Base-by-base conservation (phyloP, 164 flowering plant genomes). In the Umbellularia californica region DNA sequence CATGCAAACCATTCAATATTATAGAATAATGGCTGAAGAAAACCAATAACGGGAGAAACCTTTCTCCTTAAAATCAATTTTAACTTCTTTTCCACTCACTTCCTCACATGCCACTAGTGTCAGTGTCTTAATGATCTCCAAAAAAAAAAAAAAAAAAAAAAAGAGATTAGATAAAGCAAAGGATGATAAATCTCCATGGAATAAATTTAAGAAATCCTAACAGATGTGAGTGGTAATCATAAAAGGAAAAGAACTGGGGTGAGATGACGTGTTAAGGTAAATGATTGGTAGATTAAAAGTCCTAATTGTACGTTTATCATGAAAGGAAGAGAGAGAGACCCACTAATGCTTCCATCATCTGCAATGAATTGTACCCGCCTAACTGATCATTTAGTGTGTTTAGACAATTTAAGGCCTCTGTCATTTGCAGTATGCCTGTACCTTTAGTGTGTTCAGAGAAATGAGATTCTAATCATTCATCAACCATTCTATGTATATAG, bases 71-170 rank as follows among this genome's bases (percentile, higher is more conserved):
- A 63, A 19, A 23, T 72, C 11, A 11, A 7, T 64, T 28, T 64
- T 28, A 35, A 64, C 64, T 55, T 68, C 68, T 41, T 72, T 63
- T 63, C 33, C 68, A 23, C 64, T 63, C 68, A 64, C 55, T 35
- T 63, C 15, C 14, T 20, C 58, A 65, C 75, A 72, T 15, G 11
- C 47, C 47, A 41, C 47, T 41, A 41, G 47, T 41, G 47, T 41
- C 47, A 9, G 47, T 41, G 47, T 11, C 47, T 41, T 9, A 7
- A 41, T 41, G 47, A 7, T 4, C 11, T 55, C 20, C 60, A 55
- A 17, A 14, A 15, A 14, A 3, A 15, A 5, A 55, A 19, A 17
- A 13, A 52, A 13, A n/a, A n/a, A n/a, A n/a, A n/a, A 17, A 13
- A 52, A 55, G 17, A 17, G 5, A 52, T 52, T 13, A 13, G 14